These are phyloP conservation scores for Hysterium pulicare DNA, from an alignment of 2,329 filamentous ascomycete species.

Conservation along the genomic window DNA sequence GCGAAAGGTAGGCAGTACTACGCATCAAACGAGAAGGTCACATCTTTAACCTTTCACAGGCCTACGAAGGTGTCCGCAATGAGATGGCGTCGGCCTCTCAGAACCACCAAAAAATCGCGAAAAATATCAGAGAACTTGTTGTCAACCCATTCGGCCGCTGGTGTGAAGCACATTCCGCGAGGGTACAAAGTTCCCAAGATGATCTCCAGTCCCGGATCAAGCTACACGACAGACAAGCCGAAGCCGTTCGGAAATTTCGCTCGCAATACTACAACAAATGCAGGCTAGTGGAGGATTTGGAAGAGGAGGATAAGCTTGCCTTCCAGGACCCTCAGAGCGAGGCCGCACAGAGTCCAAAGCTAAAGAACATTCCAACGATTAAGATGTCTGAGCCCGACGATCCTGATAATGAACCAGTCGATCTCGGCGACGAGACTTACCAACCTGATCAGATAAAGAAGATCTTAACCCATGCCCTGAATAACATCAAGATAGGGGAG, in stretches of 20 bases:
- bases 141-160: constrained; percentile 91
- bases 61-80: constrained; percentile 85
- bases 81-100: constrained; percentile 90
- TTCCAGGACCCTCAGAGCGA: constrained; percentile 77
- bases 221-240: constrained; percentile 86
- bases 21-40: not conserved
- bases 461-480: constrained; percentile 80
- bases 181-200: constrained; percentile 91
- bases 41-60: constrained; percentile 54
- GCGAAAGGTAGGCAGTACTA: constrained; percentile 66
- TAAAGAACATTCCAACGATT: constrained; percentile 73
- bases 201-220: constrained; percentile 89
- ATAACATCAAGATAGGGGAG: constrained; percentile 81
- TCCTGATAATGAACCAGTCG: constrained; percentile 72
- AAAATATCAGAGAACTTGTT: constrained; percentile 93
- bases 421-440: constrained; percentile 88
- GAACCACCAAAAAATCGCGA: constrained; percentile 92
- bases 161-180: constrained; percentile 91
- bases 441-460: constrained; percentile 84
- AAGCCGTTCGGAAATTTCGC: constrained; percentile 85
- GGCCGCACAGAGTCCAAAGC: constrained; percentile 47
- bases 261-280: constrained; percentile 99
- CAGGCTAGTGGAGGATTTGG: constrained; percentile 88
- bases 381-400: constrained; percentile 73
- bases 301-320: constrained; percentile 97